These are phyloP conservation scores for Fusarium sp. DNA, from an alignment of 2,329 filamentous ascomycete species.

Conservation along the genomic window DNA sequence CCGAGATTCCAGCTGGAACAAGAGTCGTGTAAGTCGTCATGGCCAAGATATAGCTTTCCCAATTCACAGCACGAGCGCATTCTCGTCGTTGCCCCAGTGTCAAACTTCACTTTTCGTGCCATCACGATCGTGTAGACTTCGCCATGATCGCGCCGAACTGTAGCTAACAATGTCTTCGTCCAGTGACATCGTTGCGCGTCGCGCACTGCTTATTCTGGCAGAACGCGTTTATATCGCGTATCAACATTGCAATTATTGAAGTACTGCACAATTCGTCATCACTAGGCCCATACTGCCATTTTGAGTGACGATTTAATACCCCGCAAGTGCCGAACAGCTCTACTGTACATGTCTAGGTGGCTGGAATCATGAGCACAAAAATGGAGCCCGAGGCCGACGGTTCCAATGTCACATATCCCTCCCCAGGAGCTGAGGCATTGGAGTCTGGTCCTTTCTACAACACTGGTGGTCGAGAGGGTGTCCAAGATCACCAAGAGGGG, in stretches of 20 bases:
- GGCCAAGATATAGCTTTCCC: constrained; percentile 36
- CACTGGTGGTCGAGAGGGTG: constrained; percentile 50
- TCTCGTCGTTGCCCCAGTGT: constrained; percentile 23
- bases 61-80: constrained; percentile 34
- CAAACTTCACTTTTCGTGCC: constrained; percentile 24
- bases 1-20: constrained; percentile 50
- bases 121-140: constrained; percentile 28
- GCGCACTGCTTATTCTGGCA: constrained; percentile 30
- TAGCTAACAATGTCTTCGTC: constrained; percentile 44
- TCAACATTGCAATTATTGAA: constrained; percentile 24
- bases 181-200: constrained; percentile 45
- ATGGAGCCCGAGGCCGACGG: constrained; percentile 53
- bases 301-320: constrained; percentile 29
- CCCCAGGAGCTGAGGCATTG: constrained; percentile 57
- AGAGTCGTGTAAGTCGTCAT: constrained; percentile 51
- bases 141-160: constrained; percentile 38
- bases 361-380: constrained; percentile 47
- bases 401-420: constrained; percentile 58
- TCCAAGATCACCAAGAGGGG: constrained; percentile 48
- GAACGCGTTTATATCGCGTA: constrained; percentile 37
- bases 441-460: constrained; percentile 59
- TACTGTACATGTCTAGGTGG: constrained; percentile 9
- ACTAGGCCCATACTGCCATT: constrained; percentile 6
- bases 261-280: constrained; percentile 3
- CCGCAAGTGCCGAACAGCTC: constrained; percentile 11